These are phyloP conservation scores for Aspergillus luchuensis DNA, from an alignment of 2,329 filamentous ascomycete species.

Conservation along the genomic window DNA sequence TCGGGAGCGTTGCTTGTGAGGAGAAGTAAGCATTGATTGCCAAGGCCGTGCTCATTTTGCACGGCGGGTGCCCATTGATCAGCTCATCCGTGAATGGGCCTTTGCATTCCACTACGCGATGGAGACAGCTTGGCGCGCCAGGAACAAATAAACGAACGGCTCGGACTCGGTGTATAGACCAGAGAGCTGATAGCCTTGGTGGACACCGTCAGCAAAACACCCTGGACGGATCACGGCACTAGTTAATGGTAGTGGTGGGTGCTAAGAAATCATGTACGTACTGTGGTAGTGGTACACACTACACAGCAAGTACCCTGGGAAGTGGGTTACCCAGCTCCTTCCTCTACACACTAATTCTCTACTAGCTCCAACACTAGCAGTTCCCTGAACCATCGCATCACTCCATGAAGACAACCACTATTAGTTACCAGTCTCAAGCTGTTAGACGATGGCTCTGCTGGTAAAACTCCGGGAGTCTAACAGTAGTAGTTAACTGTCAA, in stretches of 20 bases:
- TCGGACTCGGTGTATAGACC: neutral
- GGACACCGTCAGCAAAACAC: neutral
- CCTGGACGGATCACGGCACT: neutral
- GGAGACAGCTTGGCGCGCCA: slow-evolving; percentile 7
- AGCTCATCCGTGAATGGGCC: slow-evolving; percentile 3
- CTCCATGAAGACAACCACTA: neutral
- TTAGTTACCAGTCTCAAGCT: neutral
- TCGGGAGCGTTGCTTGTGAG: neutral
- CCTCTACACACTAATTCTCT: neutral
- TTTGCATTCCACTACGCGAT: neutral
- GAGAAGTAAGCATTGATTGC: slow-evolving; percentile 21
- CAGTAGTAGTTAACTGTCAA: neutral
- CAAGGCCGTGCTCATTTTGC: slow-evolving; percentile 12
- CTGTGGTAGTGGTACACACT: too few species aligned
- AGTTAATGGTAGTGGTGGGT: neutral
- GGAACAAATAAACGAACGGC: neutral
- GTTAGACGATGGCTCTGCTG: neutral
- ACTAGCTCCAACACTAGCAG: neutral
- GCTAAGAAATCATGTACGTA: too few species aligned
- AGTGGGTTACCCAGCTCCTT: neutral
- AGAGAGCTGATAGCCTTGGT: neutral
- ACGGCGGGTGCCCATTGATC: slow-evolving; percentile 13
- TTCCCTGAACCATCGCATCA: neutral
- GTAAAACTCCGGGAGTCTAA: neutral
- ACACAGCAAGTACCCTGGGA: neutral